Percentiles rank a stretch among this genome's conserved stretches.
Conservation (phyloP, 805 yeast genomes). For the Zygosaccharomyces siamensis region DNA sequence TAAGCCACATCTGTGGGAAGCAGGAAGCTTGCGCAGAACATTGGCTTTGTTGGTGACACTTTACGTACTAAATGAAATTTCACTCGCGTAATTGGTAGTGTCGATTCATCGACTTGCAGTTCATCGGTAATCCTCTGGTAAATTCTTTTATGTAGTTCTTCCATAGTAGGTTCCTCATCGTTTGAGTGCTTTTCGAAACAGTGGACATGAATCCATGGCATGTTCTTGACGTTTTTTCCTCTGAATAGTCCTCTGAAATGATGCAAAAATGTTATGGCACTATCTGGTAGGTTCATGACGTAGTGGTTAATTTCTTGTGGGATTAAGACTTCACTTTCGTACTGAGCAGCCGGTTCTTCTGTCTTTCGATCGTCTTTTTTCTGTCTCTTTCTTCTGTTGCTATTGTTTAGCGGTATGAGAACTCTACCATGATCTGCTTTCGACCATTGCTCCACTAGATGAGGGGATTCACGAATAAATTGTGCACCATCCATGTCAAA, state of each 20-base stretch:
- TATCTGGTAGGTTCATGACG: constrained; percentile 94
- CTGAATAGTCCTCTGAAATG: constrained; percentile 71
- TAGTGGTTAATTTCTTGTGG: constrained; percentile 48
- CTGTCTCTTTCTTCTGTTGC: constrained; percentile 37
- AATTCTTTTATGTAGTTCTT: constrained; percentile 64
- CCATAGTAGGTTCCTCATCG: constrained; percentile 64
- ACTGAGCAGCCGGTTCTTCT: constrained; percentile 11
- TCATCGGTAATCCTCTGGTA: constrained; percentile 47
- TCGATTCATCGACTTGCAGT: constrained; percentile 42
- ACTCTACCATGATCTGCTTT: constrained; percentile 35
- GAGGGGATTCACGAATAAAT: constrained; percentile 61
- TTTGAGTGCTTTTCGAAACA: constrained; percentile 89
- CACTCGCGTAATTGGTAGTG: constrained; percentile 44
- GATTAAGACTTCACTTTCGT: constrained; percentile 30
- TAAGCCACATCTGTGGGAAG: constrained; percentile 55
- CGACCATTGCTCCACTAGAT: constrained; percentile 46
- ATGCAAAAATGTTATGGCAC: constrained; percentile 77
- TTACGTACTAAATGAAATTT: constrained; percentile 81
- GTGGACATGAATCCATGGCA: constrained; percentile 81
- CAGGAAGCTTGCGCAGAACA: constrained; percentile 82
- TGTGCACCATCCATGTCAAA: constrained; percentile 78
- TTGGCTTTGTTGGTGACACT: constrained; percentile 95
- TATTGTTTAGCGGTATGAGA: constrained; percentile 31
- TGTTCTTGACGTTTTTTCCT: constrained; percentile 38
- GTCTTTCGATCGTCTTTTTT: constrained; percentile 22